A percentile compares a stretch with the other conserved stretches of the same genome.
Conservation (phyloP, 106 monocot species). For the Cymbidium sinense region DNA sequence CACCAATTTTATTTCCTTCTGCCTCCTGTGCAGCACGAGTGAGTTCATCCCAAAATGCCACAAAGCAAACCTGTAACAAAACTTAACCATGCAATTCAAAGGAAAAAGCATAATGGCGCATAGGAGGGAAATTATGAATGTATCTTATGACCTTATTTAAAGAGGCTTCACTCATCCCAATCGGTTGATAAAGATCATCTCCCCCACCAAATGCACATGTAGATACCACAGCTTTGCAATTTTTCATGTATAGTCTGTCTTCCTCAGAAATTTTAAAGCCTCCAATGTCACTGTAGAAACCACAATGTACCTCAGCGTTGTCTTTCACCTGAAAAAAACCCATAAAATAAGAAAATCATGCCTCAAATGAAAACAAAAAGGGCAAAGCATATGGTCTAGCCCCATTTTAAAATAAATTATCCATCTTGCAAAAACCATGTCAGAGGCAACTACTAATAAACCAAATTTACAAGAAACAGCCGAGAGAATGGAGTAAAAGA, state of each 20-base stretch:
- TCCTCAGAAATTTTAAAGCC: conserved; percentile 74
- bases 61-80: conserved; percentile 75
- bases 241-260: conserved; percentile 69
- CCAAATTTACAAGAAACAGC: not conserved
- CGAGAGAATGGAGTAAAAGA: not conserved
- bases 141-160: conserved; percentile 44
- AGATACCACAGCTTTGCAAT: conserved; percentile 76
- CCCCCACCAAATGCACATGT: conserved; percentile 98
- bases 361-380: no score
- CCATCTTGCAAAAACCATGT: not conserved
- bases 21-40: conserved; percentile 65
- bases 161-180: conserved; percentile 85
- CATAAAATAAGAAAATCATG: not conserved
- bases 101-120: not conserved
- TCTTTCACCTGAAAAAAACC: conserved; percentile 49
- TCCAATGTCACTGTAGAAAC: conserved; percentile 83
- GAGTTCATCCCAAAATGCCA: conserved; percentile 98
- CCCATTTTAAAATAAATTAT: not conserved
- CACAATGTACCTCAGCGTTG: conserved; percentile 73
- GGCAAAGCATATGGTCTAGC: no score
- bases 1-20: conserved; percentile 47
- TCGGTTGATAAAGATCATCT: conserved; percentile 95
- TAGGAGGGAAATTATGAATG: not conserved
- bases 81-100: not conserved
- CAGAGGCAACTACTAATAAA: not conserved